Conservation (phyloP, 2,329 filamentous ascomycete genomes). For the Aspergillus texensis region DNA sequence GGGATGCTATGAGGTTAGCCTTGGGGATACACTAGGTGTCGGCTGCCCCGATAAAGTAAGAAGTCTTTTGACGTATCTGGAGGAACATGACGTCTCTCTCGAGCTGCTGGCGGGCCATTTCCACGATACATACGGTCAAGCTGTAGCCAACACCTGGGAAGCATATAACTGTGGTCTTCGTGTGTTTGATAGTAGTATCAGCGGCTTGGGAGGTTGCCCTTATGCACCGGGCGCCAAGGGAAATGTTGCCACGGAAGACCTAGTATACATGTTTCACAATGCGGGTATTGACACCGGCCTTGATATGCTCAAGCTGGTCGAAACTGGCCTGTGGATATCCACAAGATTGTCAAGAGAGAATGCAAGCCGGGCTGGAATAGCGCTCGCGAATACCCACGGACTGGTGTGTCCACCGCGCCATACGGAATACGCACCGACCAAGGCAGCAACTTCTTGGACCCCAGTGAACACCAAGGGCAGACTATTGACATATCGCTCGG, state of each 20-base stretch:
- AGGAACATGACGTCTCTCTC: slow-evolving; percentile 59
- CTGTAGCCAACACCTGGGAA: slow-evolving; percentile 78
- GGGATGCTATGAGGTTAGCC: slow-evolving; percentile 86
- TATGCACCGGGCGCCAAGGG: slow-evolving; percentile 84
- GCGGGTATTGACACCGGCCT: slow-evolving; percentile 75
- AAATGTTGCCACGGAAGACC: slow-evolving; percentile 82
- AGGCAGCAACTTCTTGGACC: background rate
- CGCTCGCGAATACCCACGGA: slow-evolving; percentile 28
- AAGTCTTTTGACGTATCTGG: slow-evolving; percentile 36
- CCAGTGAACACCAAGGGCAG: background rate
- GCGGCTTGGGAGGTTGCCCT: slow-evolving; percentile 80
- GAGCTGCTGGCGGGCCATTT: slow-evolving; percentile 81
- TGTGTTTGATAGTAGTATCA: slow-evolving; percentile 78
- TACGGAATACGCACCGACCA: background rate
- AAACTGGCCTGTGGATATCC: slow-evolving; percentile 74
- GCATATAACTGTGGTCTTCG: slow-evolving; percentile 76
- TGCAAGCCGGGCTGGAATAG: slow-evolving; percentile 69
- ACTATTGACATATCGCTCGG: slow-evolving; percentile 31
- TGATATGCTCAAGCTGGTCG: slow-evolving; percentile 62
- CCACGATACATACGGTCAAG: slow-evolving; percentile 86
- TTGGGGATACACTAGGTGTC: slow-evolving; percentile 90
- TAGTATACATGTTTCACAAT: slow-evolving; percentile 67
- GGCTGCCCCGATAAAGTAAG: slow-evolving; percentile 59
- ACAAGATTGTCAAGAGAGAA: slow-evolving; percentile 46
- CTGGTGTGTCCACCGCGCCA: background rate